Evolutionary conservation across 106 monocot genomes (phyloP), one percentile per base, ranked within the genome.

Genomic region (Iris macrosiphon): DNA sequence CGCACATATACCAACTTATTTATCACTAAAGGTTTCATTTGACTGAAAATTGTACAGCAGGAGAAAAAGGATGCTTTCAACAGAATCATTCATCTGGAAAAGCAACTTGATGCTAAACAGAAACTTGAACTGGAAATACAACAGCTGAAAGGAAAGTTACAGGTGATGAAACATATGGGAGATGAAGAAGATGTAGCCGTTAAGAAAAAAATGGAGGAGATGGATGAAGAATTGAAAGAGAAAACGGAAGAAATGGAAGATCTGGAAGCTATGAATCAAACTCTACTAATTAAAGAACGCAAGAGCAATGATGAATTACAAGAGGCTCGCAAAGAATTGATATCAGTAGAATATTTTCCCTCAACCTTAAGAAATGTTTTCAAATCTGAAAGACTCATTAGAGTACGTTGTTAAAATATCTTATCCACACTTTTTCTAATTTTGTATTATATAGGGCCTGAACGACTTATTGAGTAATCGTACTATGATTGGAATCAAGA

Each of bases 71-170:
- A 57, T 37, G 68, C 76, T 49, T 61, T 84, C 31, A 69, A 69
- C 7, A 84, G 68, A 62, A 75, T 74, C 35, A 21, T 89, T 26
- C 56, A 72, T 25, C 46, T 90, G 30, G 84, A 84, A 58, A 84
- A 72, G 57, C 77, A 84, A 28, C 20, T 80, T n/a, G 90, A 81
- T 72, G 77, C 69, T 42, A 90, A 72, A 27, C 90, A 90, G 31
- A 70, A 78, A 44, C 57, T 90, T 6, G 81, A 90, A 54, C 43
- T 81, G 37, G 90, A 90, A 57, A 90, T 90, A 21, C 74, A 84
- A 43, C 77, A 84, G 64, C 13, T 90, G 50, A 80, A 62, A 45
- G 77, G 90, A 25, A 55, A 75, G 34, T 30, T 84, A 22, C 52
- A 72, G 43, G 80, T 84, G 15, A 81, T 80, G 75, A 74, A 77